Evolutionary conservation across 306 rosid species (phyloP).

Genomic region (Begonia masoniana): DNA sequence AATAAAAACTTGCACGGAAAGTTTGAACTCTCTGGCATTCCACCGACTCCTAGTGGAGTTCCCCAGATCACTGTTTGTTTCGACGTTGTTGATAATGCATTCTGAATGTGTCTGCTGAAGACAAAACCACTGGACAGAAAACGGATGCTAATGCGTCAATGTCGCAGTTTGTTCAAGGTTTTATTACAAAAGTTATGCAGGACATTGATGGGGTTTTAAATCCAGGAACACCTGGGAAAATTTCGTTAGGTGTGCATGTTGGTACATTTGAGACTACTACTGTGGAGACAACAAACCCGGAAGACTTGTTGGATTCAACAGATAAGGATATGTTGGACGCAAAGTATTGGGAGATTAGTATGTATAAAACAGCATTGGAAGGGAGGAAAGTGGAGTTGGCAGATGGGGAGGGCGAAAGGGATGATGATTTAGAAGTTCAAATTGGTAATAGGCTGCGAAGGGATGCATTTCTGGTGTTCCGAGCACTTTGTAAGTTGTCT

Average conservation of each 20-base stretch:
- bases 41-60: no score
- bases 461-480: slow-evolving; percentile 86
- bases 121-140: no score
- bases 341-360: slow-evolving; percentile 97
- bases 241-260: slow-evolving; percentile 59
- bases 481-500: slow-evolving; percentile 94
- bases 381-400: slow-evolving; percentile 88
- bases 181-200: slow-evolving; percentile 88
- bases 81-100: no score
- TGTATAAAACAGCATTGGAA: slow-evolving; percentile 98
- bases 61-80: no score
- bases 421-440: slow-evolving; percentile 98
- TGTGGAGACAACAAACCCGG: slow-evolving; percentile 86
- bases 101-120: no score
- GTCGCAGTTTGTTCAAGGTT: slow-evolving; percentile 93
- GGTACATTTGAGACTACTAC: slow-evolving; percentile 94
- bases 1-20: no score
- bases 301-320: slow-evolving; percentile 92
- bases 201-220: slow-evolving; percentile 95
- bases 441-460: slow-evolving; percentile 92
- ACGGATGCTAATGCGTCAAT: slow-evolving; percentile 54
- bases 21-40: no score
- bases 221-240: slow-evolving; percentile 50
- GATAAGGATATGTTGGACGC: slow-evolving; percentile 99
- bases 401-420: slow-evolving; percentile 85